Percentiles rank a stretch among this genome's conserved stretches.
phyloP scores from a whole-genome alignment of 495 filamentous ascomycete species.

The Penicillium subrubescens region DNA sequence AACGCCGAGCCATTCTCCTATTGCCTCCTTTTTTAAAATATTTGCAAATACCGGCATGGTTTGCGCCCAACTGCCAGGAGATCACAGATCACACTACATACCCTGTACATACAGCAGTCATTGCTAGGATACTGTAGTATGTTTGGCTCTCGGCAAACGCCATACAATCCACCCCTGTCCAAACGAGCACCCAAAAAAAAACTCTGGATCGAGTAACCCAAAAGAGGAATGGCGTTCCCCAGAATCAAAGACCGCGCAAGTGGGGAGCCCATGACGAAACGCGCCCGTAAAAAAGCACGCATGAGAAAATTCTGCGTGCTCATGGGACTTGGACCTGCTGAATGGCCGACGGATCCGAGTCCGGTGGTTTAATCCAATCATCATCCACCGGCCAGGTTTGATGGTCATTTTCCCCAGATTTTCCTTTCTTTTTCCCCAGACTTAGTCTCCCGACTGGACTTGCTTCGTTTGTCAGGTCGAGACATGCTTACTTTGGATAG shows the following conservation, averaged over 20 bases:
- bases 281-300: constrained; percentile 1
- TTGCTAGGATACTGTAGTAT: too few species aligned
- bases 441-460: constrained; percentile 7
- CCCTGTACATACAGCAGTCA: too few species aligned
- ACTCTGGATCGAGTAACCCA: constrained; percentile 1
- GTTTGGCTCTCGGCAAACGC: background rate
- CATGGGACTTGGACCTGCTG: constrained; percentile 15
- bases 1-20: background rate
- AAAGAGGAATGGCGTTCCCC: constrained; percentile 12
- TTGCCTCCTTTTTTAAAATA: background rate
- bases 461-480: background rate
- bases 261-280: constrained; percentile 6
- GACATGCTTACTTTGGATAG: background rate
- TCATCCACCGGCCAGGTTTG: background rate
- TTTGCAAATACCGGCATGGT: background rate
- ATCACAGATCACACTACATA: background rate
- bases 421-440: constrained; percentile 26
- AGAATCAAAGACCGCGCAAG: background rate
- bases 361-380: constrained; percentile 4
- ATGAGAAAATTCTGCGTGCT: constrained; percentile 16
- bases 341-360: constrained; percentile 31
- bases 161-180: background rate
- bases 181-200: background rate
- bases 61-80: background rate
- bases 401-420: constrained; percentile 29